Conservation (phyloP, 306 rosid species). For the Corylus americana region DNA sequence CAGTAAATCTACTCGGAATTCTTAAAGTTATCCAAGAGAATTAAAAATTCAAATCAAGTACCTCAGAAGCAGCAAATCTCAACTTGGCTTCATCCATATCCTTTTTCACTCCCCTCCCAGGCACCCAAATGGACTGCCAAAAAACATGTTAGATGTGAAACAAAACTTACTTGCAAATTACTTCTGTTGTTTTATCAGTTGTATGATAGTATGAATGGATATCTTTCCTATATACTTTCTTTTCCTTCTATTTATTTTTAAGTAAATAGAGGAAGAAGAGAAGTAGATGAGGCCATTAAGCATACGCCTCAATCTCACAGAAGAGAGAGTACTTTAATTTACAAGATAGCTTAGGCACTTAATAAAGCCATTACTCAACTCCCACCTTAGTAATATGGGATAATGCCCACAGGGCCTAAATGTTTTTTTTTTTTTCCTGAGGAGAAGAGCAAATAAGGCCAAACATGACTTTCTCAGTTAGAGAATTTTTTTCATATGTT, state of each 20-base stretch:
- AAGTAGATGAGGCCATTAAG: background rate
- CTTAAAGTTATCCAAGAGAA: background rate
- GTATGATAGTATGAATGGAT: slow-evolving; percentile 6
- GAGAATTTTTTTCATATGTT: background rate
- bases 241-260: background rate
- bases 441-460: background rate
- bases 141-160: slow-evolving; percentile 34
- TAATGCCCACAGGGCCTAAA: background rate
- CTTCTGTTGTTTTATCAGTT: background rate
- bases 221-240: background rate
- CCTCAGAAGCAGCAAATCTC: slow-evolving; percentile 95
- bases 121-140: slow-evolving; percentile 82
- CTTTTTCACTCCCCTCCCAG: slow-evolving; percentile 82
- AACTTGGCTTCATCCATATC: slow-evolving; percentile 92
- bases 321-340: background rate
- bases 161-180: slow-evolving; percentile 19
- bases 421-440: background rate
- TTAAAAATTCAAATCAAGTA: slow-evolving; percentile 27
- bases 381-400: background rate
- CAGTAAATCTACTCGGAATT: background rate
- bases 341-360: background rate
- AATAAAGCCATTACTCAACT: background rate
- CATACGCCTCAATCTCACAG: background rate
- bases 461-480: background rate
- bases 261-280: background rate